Base-by-base conservation (phyloP, 2,329 filamentous ascomycete species). In the Aspergillus sp. region DNA sequence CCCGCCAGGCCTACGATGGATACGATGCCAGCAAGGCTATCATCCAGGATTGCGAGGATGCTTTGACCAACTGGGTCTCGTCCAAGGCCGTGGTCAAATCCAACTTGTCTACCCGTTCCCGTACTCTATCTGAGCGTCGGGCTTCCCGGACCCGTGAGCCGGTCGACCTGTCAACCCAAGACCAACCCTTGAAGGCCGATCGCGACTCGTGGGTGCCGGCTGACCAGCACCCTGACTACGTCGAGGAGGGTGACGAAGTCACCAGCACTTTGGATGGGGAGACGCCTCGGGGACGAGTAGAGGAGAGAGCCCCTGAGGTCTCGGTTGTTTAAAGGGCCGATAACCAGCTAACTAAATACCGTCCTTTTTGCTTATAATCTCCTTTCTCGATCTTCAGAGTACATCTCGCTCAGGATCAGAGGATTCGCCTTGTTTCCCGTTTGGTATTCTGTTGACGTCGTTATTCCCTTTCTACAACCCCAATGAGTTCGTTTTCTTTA, bases 21-120 rank as follows among this genome's bases (percentile, higher is more conserved):
- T 98, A 98, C 66, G 93, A 98, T 69, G 90, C 90, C 52, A 94
- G 88, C 79, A 97, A 96, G 74, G 91, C 81, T 54, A 97, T 98
- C 71, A 97, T 98, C 63, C 93, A 98, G 73, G 93, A 98, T 71
- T 98, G 93, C 69, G 93, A 98, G 72, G 90, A 97, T 65, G 81
- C 93, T 1, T 82, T 98, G 51, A 96, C 89, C 67, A 96, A 95
- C 76, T 98, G 93, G 93, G 89, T 97, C 35, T 80, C 82, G 48
- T 84, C 88, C 61, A 93, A 94, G 63, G 91, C 93, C 4, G 84
- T 88, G 41, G 89, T 98, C 57, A 85, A 79, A 47, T 84, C 90
- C 54, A 90, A 88, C 67, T 81, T 98, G 42, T 95, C 88, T 4
- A 86, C 83, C 12, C 88, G 93, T 49, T 82, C 91, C 36, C 88